These are phyloP conservation scores for Lumnitzera racemosa DNA, from an alignment of 345 rosid genomes.

Conservation along the genomic window DNA sequence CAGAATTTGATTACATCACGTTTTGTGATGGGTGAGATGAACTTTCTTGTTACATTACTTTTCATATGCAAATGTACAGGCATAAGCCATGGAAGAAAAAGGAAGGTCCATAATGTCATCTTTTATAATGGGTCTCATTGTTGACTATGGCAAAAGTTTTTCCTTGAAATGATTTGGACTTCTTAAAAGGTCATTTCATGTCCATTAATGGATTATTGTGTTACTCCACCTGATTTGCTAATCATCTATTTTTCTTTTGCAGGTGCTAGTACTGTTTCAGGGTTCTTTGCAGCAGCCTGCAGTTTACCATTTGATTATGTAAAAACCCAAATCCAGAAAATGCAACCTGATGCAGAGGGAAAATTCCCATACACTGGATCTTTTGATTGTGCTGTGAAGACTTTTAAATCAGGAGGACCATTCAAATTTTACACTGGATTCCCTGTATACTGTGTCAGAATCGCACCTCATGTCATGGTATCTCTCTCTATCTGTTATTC, in stretches of 20 bases:
- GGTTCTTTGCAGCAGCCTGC: slow-evolving; percentile 92
- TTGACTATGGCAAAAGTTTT: too few relatives aligned
- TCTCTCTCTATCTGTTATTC: neutral
- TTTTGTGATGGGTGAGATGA: too few relatives aligned
- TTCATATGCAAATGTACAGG: too few relatives aligned
- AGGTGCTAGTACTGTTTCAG: slow-evolving; percentile 94
- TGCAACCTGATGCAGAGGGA: slow-evolving; percentile 96
- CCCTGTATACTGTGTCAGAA: slow-evolving; percentile 94
- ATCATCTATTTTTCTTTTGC: slow-evolving; percentile 5
- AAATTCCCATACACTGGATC: slow-evolving; percentile 91
- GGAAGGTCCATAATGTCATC: too few relatives aligned
- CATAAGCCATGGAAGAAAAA: too few relatives aligned
- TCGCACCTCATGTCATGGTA: slow-evolving; percentile 99
- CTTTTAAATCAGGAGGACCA: slow-evolving; percentile 88
- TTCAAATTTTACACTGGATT: slow-evolving; percentile 91
- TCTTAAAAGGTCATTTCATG: too few relatives aligned
- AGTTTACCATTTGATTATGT: slow-evolving; percentile 96
- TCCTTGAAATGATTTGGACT: too few relatives aligned
- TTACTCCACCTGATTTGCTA: neutral
- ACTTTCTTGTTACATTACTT: too few relatives aligned
- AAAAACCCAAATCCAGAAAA: slow-evolving; percentile 99
- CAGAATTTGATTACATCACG: too few relatives aligned
- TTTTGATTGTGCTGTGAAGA: slow-evolving; percentile 74
- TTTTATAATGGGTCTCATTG: too few relatives aligned
- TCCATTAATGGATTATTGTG: neutral